Conservation (phyloP, 192 early-diverging fungal species). For the Irineochytrium annulatum region DNA sequence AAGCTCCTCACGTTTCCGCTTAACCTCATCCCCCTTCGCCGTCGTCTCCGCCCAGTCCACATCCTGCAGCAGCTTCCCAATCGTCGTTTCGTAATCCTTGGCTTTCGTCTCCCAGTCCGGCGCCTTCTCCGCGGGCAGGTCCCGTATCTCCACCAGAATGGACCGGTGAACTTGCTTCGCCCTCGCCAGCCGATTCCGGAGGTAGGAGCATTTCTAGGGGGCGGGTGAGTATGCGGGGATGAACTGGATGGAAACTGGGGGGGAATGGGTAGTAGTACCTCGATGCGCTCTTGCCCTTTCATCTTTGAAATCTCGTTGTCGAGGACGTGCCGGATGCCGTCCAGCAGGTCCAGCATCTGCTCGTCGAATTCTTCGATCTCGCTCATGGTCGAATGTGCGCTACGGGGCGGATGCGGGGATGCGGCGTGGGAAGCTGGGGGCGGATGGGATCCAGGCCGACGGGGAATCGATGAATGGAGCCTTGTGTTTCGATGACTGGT, state of each 20-base stretch:
- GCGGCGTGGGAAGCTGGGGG: too few relatives aligned
- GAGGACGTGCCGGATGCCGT: constrained; percentile 38
- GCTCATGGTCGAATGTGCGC: constrained; percentile 17
- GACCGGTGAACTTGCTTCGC: constrained; percentile 49
- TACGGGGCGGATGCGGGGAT: too few relatives aligned
- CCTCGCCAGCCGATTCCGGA: constrained; percentile 44
- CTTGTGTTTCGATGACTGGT: too few relatives aligned
- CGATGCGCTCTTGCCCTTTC: constrained; percentile 43
- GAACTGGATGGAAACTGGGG: background rate
- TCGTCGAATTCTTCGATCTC: constrained; percentile 61
- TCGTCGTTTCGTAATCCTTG: constrained; percentile 37
- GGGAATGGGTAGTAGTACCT: constrained; percentile 20
- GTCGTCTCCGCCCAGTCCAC: constrained; percentile 57
- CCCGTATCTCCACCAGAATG: constrained; percentile 48
- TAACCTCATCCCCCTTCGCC: constrained; percentile 38
- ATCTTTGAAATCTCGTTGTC: constrained; percentile 46
- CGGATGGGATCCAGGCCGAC: too few relatives aligned
- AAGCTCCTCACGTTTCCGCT: constrained; percentile 24
- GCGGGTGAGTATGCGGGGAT: background rate
- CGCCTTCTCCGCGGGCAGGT: constrained; percentile 21
- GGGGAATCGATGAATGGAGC: too few relatives aligned
- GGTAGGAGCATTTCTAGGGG: constrained; percentile 53
- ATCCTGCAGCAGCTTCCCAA: constrained; percentile 51
- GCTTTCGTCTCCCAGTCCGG: constrained; percentile 45
- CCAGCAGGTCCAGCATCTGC: constrained; percentile 49